Evolutionary conservation across 768 basidiomycete genomes (phyloP), one percentile per base, ranked within the genome.

Genomic region (Lactarius pseudohatsudake): DNA sequence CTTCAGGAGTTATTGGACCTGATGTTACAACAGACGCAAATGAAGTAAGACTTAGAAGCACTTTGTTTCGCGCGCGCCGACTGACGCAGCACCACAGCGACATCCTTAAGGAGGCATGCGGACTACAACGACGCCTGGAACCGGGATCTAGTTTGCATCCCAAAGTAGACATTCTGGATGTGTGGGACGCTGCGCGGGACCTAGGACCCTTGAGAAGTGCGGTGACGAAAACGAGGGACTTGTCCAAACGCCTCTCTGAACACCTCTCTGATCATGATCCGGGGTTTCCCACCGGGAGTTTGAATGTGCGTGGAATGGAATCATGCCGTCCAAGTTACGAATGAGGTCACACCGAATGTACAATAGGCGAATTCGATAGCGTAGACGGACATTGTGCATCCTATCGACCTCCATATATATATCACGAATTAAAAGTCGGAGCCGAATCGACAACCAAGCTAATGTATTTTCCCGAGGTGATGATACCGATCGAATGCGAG

Each of bases 291-390:
- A 34, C 34, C 4, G 15, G 36, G 66, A 67, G 32, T 59, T 67
- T 34, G 43, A 63, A 32, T 53, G 59, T 45, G 66, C 57, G 1
- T 67, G 61, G 61, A 59, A 67, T 2, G 66, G 66, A 34, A 63
- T 67, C 32, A 67, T 63, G 66, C 58, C 50, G 13, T 40, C 10
- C 45, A 62, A 34, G 47, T 36, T 66, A 13, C 45, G 59, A 22
- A 7, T 50, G 38, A 57, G 60, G 38, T 5, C 13, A 26, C 13
- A 50, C 3, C 32, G 55, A 54, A 36, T 10, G 40, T 55, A 20
- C 10, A 34, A 38, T 11, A 9, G 18, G 34, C 28, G 2, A 0
- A 9, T 30, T 34, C n/a, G 36, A 54, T 41, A 26, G 3, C 26
- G 26, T 64, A 40, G 11, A 26, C 30, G 26, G 18, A 47, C 22